Evolutionary conservation across 768 basidiomycete species (phyloP), one percentile per base, ranked within the genome.

Genomic region (Serendipita sp.): DNA sequence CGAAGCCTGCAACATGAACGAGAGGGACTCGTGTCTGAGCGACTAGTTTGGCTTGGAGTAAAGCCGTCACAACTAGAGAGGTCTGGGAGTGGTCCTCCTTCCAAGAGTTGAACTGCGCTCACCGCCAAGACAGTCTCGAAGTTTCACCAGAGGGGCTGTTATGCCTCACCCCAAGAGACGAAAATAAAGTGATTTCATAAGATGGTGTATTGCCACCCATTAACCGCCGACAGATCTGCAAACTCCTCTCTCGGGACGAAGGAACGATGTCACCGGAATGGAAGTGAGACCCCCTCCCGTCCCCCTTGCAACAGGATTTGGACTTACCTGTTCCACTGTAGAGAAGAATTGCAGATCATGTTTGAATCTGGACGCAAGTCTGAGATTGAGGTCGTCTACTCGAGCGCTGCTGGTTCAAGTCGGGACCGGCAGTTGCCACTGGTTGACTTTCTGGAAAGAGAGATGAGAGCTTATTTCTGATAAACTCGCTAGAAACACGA

Each of bases 351-450:
- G 2, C 78, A 79, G 72, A 78, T 83, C 68, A 90, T 96, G 81
- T 73, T 97, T 41, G 84, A 88, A 70, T 77, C 75, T 3, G 82
- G 89, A n/a, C 83, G 85, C 51, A 97, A 97, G 74, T 94, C 94
- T 2, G 95, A 98, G 74, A 94, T 94, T 54, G 91, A 98, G 67
- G 70, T 75, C 35, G 65, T 76, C 5, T 62, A 36, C 56, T 32
- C 56, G 4, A 4, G 28, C 10, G 5, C 10, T 28, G 4, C 34
- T 23, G 23, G 34, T n/a, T 4, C 16, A 28, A 28, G 56, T 11
- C 2, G 10, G 10, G 48, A n/a, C 32, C 7, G 48, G 32, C 56
- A n/a, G 28, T 10, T 8, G 56, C 56, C 56, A 28, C 34, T 60
- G 56, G 23, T 60, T 23, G 16, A 28, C 56, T 60, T 28, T n/a